These are phyloP conservation scores for Phytophthora syringae DNA, from an alignment of 352 stramenopile species.

Conservation along the genomic window DNA sequence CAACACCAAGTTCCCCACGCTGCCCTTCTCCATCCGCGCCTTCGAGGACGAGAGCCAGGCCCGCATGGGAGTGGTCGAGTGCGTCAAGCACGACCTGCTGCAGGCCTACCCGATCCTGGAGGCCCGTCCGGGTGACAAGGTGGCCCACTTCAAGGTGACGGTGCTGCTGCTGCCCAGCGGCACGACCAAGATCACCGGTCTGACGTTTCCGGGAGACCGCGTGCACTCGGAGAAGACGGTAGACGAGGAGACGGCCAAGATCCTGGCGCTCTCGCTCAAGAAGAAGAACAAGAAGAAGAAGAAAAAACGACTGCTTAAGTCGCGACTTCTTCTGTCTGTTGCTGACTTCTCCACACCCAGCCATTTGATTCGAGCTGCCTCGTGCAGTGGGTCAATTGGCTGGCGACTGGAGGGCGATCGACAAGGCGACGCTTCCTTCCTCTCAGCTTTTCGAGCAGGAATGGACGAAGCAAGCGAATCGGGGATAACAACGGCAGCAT, in stretches of 20 bases:
- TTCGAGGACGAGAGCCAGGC: slow-evolving; percentile 96
- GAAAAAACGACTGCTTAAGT: slow-evolving; percentile 57
- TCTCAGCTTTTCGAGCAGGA: slow-evolving; percentile 25
- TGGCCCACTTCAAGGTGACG: slow-evolving; percentile 99
- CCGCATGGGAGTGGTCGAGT: slow-evolving; percentile 98
- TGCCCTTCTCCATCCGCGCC: slow-evolving; percentile 98
- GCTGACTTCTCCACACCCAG: background rate
- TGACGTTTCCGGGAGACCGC: slow-evolving; percentile 90
- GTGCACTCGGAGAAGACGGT: slow-evolving; percentile 94
- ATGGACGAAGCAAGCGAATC: slow-evolving; percentile 38
- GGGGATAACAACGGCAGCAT: slow-evolving; percentile 28
- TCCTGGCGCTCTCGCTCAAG: slow-evolving; percentile 92
- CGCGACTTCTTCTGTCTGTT: slow-evolving; percentile 4
- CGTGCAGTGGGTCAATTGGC: background rate
- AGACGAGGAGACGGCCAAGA: slow-evolving; percentile 91
- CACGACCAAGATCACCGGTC: slow-evolving; percentile 96
- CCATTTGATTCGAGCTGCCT: background rate
- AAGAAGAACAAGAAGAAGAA: slow-evolving; percentile 98
- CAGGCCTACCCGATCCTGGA: slow-evolving; percentile 98
- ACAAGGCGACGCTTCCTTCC: slow-evolving; percentile 29
- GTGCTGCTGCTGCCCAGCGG: slow-evolving; percentile 97
- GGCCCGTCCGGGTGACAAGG: slow-evolving; percentile 94
- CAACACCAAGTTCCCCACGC: slow-evolving; percentile 97
- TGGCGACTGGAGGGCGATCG: slow-evolving; percentile 7
- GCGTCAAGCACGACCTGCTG: slow-evolving; percentile 97